phyloP scores from a whole-genome alignment of 768 basidiomycete species.

The Zangia roseola region DNA sequence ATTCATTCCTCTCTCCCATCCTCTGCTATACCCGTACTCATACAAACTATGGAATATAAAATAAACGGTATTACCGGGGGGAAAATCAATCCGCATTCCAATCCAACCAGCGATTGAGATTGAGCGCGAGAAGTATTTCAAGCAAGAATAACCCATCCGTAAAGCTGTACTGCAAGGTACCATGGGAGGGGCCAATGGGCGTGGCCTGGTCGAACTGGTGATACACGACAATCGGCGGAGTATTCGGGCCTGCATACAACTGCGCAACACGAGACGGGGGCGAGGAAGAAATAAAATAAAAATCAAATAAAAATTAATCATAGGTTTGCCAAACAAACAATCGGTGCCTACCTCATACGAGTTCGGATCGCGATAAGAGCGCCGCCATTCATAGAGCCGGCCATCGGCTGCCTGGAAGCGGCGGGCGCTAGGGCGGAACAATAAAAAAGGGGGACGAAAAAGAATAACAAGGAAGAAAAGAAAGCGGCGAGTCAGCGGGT shows the following conservation, averaged over 20 bases:
- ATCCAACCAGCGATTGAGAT: constrained; percentile 76
- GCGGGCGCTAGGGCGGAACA: constrained; percentile 46
- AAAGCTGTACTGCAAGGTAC: constrained; percentile 63
- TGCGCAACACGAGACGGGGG: constrained; percentile 19
- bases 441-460: neutral
- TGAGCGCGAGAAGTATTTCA: constrained; percentile 62
- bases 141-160: constrained; percentile 57
- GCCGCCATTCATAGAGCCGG: constrained; percentile 65
- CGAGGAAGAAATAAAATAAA: constrained; percentile 1
- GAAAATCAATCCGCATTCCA: constrained; percentile 39
- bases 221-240: constrained; percentile 54
- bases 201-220: constrained; percentile 52
- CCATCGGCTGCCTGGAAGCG: constrained; percentile 58
- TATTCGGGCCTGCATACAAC: constrained; percentile 50
- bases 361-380: constrained; percentile 42
- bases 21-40: constrained; percentile 29
- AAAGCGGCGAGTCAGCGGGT: neutral
- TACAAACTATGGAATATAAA: constrained; percentile 35
- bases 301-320: neutral
- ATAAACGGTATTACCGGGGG: constrained; percentile 24
- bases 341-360: constrained; percentile 71
- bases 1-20: constrained; percentile 20
- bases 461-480: neutral
- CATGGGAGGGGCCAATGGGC: constrained; percentile 63
- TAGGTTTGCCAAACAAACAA: neutral